Conservation (phyloP, 129 eudicot species). For the Centaurea solstitialis region DNA sequence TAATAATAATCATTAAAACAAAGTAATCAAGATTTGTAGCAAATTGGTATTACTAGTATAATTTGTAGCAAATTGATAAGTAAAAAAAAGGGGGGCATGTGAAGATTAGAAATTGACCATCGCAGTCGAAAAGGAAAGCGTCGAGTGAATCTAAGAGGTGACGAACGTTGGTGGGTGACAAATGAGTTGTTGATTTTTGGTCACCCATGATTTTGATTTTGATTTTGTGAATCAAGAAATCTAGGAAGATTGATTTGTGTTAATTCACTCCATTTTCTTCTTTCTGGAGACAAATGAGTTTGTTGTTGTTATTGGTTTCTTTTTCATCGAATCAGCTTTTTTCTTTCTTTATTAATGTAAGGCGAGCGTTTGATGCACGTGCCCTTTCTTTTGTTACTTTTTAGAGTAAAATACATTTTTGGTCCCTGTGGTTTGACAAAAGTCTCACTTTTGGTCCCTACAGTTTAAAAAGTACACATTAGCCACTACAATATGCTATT, state of each 20-base stretch:
- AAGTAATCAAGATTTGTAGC: neutral
- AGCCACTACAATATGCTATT: too few species aligned
- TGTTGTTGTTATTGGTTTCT: neutral
- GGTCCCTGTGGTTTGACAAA: too few species aligned
- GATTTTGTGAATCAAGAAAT: neutral
- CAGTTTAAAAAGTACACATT: too few species aligned
- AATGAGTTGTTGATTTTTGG: conserved; percentile 20
- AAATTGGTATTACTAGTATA: too few species aligned
- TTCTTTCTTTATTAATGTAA: neutral
- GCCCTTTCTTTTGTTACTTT: neutral
- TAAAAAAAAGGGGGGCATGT: too few species aligned
- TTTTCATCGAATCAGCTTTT: neutral
- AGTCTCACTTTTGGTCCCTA: too few species aligned
- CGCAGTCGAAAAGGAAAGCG: conserved; percentile 93
- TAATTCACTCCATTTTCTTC: conserved; percentile 1
- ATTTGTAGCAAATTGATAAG: too few species aligned
- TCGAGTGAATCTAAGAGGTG: conserved; percentile 73
- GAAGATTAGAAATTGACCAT: too few species aligned
- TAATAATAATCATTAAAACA: conserved; percentile 8
- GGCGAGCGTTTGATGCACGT: neutral
- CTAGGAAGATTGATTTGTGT: neutral
- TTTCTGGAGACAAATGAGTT: neutral
- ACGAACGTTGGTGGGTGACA: conserved; percentile 33
- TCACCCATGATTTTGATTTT: conserved; percentile 30
- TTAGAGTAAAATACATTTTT: too few species aligned